These are phyloP conservation scores for Vigna mungo DNA, from an alignment of 306 rosid genomes.

Conservation along the genomic window DNA sequence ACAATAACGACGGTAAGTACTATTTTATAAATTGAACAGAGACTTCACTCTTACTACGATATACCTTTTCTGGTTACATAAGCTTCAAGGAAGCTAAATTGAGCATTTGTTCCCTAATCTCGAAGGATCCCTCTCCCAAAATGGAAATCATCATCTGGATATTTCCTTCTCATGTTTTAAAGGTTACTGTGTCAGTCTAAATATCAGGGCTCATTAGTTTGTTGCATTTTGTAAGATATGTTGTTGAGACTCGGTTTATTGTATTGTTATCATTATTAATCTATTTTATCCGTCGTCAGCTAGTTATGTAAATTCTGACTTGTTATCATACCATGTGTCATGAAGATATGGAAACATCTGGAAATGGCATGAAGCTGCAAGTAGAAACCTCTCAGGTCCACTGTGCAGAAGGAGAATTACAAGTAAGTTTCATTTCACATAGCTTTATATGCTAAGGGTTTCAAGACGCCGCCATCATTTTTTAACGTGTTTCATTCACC, in stretches of 20 bases:
- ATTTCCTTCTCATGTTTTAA: not conserved
- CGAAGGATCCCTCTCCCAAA: not conserved
- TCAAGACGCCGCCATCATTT: not conserved
- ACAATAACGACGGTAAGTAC: constrained; percentile 61
- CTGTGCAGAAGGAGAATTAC: constrained; percentile 48
- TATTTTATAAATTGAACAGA: constrained; percentile 24
- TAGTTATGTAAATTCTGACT: constrained; percentile 20
- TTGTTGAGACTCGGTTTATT: not conserved
- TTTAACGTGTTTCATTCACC: not conserved
- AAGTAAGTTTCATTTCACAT: constrained; percentile 54
- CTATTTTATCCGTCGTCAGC: constrained; percentile 8
- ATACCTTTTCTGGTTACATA: not conserved
- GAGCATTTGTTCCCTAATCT: not conserved
- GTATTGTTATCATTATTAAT: not conserved
- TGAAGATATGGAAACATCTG: constrained; percentile 69
- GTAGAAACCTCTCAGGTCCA: constrained; percentile 58
- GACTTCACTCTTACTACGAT: not conserved
- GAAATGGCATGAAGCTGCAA: constrained; percentile 69
- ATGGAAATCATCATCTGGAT: not conserved
- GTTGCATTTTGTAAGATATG: not conserved
- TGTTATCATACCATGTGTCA: constrained; percentile 25
- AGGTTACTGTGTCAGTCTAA: not conserved
- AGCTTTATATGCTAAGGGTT: constrained; percentile 29
- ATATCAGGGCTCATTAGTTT: too few species aligned
- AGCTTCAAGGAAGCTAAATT: not conserved